Percentiles rank a stretch among this genome's conserved stretches.
Evolutionary conservation across 768 basidiomycete genomes (phyloP).

Genomic region (Termitomyces sp.): DNA sequence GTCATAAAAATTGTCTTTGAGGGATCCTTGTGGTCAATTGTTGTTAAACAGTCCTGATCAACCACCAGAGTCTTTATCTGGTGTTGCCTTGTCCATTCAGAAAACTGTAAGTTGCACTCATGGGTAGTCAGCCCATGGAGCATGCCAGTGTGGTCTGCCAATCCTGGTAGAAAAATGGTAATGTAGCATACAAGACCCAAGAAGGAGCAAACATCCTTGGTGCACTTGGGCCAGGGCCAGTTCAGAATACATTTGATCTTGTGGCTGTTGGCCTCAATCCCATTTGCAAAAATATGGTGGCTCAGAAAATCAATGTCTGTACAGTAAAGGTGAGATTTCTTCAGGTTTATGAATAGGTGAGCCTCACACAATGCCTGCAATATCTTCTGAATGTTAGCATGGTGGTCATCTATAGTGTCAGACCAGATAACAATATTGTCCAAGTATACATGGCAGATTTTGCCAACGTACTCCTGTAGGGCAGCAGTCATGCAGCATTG

Average conservation of each 20-base stretch:
- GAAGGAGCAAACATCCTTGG: slow-evolving; percentile 11
- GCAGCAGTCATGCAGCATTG: too few relatives aligned
- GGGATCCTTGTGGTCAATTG: neutral
- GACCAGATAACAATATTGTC: too few relatives aligned
- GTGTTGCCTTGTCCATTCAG: neutral
- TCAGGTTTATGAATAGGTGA: too few relatives aligned
- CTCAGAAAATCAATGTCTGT: too few relatives aligned
- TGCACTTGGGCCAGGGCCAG: slow-evolving; percentile 16
- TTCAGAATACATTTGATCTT: slow-evolving; percentile 20
- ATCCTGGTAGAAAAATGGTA: neutral
- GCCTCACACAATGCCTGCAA: too few relatives aligned
- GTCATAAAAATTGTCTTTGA: too few relatives aligned
- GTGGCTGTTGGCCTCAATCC: neutral
- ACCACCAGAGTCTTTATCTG: too few relatives aligned
- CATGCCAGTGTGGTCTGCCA: neutral
- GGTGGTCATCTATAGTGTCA: too few relatives aligned
- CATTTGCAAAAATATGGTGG: neutral
- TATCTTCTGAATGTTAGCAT: too few relatives aligned
- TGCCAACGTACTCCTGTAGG: too few relatives aligned
- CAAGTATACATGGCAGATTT: too few relatives aligned
- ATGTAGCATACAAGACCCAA: slow-evolving; percentile 19
- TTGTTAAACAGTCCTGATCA: neutral
- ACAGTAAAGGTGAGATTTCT: too few relatives aligned
- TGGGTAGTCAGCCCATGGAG: neutral
- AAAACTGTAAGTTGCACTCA: neutral